A percentile compares a stretch with the other conserved stretches of the same genome.
Conservation (phyloP, 805 yeast genomes). For the Henningerozyma blattae region DNA sequence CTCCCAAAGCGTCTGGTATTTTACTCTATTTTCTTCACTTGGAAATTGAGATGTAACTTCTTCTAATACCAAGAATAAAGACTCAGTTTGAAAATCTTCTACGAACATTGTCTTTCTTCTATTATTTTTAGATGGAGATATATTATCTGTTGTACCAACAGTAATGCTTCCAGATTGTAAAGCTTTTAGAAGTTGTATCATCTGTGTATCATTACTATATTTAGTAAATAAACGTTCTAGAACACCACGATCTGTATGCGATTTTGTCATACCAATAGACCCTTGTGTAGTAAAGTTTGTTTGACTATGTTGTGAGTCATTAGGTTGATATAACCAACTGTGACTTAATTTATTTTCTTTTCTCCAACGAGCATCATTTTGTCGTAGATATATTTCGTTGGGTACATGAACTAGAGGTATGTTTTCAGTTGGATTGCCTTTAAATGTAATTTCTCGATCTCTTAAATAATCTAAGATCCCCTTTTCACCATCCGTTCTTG, state of each 20-base stretch:
- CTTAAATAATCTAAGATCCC: slow-evolving; percentile 27
- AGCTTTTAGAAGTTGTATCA: slow-evolving; percentile 29
- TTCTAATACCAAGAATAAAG: slow-evolving; percentile 13
- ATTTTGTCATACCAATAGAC: too few species aligned
- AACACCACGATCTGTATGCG: too few species aligned
- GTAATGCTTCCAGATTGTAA: slow-evolving; percentile 31
- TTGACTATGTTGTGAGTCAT: slow-evolving; percentile 4
- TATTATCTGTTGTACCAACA: slow-evolving; percentile 17
- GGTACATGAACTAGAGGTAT: slow-evolving; percentile 18
- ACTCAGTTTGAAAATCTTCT: slow-evolving; percentile 25
- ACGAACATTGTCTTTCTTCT: slow-evolving; percentile 27
- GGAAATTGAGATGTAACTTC: slow-evolving; percentile 27
- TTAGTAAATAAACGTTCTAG: slow-evolving; percentile 23
- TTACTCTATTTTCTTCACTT: slow-evolving; percentile 28
- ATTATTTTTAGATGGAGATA: slow-evolving; percentile 3
- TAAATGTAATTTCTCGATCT: slow-evolving; percentile 20
- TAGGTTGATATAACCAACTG: slow-evolving; percentile 1
- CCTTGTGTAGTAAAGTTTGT: slow-evolving; percentile 1
- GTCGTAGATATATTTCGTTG: slow-evolving; percentile 14
- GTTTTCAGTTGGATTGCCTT: slow-evolving; percentile 25
- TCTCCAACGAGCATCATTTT: slow-evolving; percentile 11
- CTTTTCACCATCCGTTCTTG: slow-evolving; percentile 39
- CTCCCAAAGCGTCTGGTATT: slow-evolving; percentile 32
- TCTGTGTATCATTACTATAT: slow-evolving; percentile 23
- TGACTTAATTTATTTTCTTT: slow-evolving; percentile 6